Conservation (phyloP, 257 asterid species). For the Solanum medicagineum region DNA sequence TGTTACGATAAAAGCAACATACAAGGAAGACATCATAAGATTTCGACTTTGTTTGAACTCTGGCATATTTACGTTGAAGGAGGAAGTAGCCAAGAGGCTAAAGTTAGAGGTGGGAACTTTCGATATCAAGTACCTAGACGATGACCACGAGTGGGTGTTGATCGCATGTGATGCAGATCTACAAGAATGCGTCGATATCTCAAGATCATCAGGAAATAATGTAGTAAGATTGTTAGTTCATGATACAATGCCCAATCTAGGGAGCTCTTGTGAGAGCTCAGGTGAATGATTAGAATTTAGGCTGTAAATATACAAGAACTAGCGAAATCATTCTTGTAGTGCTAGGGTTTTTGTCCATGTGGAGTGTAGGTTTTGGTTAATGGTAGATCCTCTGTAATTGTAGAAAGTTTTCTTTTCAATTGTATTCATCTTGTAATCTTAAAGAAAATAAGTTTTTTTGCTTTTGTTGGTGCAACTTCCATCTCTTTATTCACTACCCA, state of each 20-base stretch:
- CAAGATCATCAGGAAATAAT: slow-evolving; percentile 37
- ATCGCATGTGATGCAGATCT: slow-evolving; percentile 65
- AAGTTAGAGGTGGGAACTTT: slow-evolving; percentile 69
- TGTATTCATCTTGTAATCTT: neutral
- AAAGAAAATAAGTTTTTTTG: neutral
- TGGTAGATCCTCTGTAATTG: neutral
- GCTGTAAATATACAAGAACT: slow-evolving; percentile 23
- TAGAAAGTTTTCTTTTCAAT: slow-evolving; percentile 2
- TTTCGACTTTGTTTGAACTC: slow-evolving; percentile 44
- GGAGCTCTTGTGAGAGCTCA: slow-evolving; percentile 86
- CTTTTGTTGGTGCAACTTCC: neutral
- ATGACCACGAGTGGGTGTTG: slow-evolving; percentile 85
- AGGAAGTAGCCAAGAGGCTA: slow-evolving; percentile 76
- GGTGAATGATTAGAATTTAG: slow-evolving; percentile 35
- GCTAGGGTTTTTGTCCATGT: slow-evolving; percentile 15
- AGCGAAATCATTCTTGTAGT: slow-evolving; percentile 29
- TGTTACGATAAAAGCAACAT: slow-evolving; percentile 64
- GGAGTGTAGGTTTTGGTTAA: slow-evolving; percentile 28
- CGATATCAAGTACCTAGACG: slow-evolving; percentile 71
- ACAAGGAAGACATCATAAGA: slow-evolving; percentile 69
- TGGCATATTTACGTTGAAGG: slow-evolving; percentile 41
- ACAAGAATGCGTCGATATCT: slow-evolving; percentile 54
- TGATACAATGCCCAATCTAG: slow-evolving; percentile 52
- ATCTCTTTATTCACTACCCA: neutral
- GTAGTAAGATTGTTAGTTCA: slow-evolving; percentile 55